Base-by-base conservation (phyloP, 2,329 filamentous ascomycete genomes). In the Cercospora sp. region DNA sequence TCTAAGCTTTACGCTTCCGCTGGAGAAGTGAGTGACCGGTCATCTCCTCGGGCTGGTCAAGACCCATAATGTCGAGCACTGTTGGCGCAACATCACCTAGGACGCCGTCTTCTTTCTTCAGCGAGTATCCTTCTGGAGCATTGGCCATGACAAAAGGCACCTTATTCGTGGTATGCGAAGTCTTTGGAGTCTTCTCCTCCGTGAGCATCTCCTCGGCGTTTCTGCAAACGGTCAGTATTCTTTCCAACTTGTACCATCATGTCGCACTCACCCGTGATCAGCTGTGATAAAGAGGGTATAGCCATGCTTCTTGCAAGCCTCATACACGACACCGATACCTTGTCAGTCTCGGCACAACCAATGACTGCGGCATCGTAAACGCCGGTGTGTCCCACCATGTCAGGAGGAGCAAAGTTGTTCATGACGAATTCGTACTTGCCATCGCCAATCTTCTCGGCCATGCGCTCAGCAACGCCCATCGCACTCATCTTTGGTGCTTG, bases 141-240 rank as follows among this genome's bases (percentile, higher is more conserved):
- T 98, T 99, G 79, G 94, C 93, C 94, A 99, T 97, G 82, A 98
- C 88, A 79, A 99, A 94, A 9, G 95, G 95, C 63, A 99, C 95
- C 81, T 95, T 95, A 87, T 99, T 99, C 74, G 91, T 94, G 57
- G 95, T 99, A 86, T 99, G 95, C 62, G 92, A 94, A 8, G 95
- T 99, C 88, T 99, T 99, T 76, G 95, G 95, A 79, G 93, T 97
- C 80, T 94, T 93, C 80, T 97, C 92, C 75, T 92, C 85, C 79
- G 93, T 98, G 82, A 98, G 91, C 95, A 99, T 99, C 85, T 99
- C 95, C 85, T 99, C 95, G 66, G 95, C 95, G 78, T 99, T 99
- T 77, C 86, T 66, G 43, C n/a, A 9, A 24, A 87, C 63, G 24
- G 28, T 63, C 34, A 65, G 66, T 30, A 55, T 28, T 32, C 21